These are phyloP conservation scores for Gonapodya sp. DNA, from an alignment of 192 early-diverging fungal species.

Conservation along the genomic window DNA sequence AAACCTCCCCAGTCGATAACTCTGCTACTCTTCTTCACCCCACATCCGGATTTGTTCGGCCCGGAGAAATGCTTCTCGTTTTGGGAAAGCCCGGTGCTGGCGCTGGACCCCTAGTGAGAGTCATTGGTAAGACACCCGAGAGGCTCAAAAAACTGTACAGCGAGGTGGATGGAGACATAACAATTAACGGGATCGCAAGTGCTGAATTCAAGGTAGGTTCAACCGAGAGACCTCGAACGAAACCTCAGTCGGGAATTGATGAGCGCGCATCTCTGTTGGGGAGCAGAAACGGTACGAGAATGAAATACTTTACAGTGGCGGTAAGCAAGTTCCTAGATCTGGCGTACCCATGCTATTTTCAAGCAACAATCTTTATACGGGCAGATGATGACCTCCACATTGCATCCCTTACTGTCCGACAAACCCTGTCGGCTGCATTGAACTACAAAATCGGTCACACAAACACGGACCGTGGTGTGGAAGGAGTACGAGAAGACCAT, in stretches of 20 bases:
- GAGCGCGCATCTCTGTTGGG: too few species aligned
- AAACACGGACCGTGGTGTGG: slow-evolving; percentile 39
- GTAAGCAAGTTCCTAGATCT: too few species aligned
- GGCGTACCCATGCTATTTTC: slow-evolving; percentile 16
- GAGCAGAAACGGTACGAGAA: slow-evolving; percentile 56
- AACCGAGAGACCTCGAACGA: too few species aligned
- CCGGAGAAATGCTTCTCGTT: slow-evolving; percentile 63
- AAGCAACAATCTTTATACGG: slow-evolving; percentile 23
- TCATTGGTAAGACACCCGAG: slow-evolving; percentile 46
- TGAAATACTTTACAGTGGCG: slow-evolving; percentile 68
- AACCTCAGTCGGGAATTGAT: too few species aligned
- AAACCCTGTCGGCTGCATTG: slow-evolving; percentile 57
- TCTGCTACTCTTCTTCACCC: slow-evolving; percentile 46
- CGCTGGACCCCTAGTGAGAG: slow-evolving; percentile 54
- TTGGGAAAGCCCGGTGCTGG: slow-evolving; percentile 63
- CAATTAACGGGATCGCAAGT: slow-evolving; percentile 57
- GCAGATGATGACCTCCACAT: slow-evolving; percentile 74
- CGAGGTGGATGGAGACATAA: slow-evolving; percentile 39
- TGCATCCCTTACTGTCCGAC: slow-evolving; percentile 57
- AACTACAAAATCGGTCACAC: slow-evolving; percentile 49
- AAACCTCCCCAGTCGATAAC: too few species aligned
- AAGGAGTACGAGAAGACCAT: slow-evolving; percentile 32
- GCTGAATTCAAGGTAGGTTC: slow-evolving; percentile 46
- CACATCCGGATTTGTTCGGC: slow-evolving; percentile 54
- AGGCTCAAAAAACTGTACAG: slow-evolving; percentile 29